Conservation (phyloP, 108 stramenopile species). For the Fragilariopsis cylindrus region DNA sequence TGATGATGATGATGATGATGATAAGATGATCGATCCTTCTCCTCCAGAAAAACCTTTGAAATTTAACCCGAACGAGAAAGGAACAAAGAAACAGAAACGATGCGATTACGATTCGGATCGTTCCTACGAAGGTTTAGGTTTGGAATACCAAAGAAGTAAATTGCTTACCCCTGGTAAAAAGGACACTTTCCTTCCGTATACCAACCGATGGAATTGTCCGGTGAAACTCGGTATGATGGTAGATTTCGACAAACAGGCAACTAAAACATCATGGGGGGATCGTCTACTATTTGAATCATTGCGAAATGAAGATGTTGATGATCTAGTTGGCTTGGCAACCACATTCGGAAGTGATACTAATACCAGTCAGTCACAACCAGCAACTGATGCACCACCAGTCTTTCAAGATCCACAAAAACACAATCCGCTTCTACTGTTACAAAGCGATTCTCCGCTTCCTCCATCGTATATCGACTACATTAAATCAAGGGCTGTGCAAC, state of each 20-base stretch:
- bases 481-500: neutral
- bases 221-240: neutral
- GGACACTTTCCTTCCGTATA: neutral
- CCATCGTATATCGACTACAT: conserved; percentile 26
- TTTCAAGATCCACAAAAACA: neutral
- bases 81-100: conserved; percentile 13
- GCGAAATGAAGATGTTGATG: conserved; percentile 12
- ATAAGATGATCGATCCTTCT: too few relatives aligned
- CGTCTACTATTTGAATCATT: conserved; percentile 16
- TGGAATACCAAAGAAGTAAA: neutral
- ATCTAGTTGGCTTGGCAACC: conserved; percentile 32
- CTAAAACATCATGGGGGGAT: conserved; percentile 6
- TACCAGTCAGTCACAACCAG: neutral
- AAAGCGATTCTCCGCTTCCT: conserved; percentile 23
- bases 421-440: conserved; percentile 22
- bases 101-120: conserved; percentile 11
- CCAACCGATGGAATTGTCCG: neutral
- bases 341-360: conserved; percentile 2
- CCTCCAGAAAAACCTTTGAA: too few relatives aligned
- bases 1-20: too few relatives aligned
- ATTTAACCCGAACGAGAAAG: conserved; percentile 8
- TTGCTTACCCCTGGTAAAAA: neutral
- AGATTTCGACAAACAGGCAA: conserved; percentile 14
- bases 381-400: neutral
- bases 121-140: conserved; percentile 8